A percentile compares a stretch with the other conserved stretches of the same genome.
Conservation (phyloP, 2,329 filamentous ascomycete species). For the Colletotrichum eleusines region DNA sequence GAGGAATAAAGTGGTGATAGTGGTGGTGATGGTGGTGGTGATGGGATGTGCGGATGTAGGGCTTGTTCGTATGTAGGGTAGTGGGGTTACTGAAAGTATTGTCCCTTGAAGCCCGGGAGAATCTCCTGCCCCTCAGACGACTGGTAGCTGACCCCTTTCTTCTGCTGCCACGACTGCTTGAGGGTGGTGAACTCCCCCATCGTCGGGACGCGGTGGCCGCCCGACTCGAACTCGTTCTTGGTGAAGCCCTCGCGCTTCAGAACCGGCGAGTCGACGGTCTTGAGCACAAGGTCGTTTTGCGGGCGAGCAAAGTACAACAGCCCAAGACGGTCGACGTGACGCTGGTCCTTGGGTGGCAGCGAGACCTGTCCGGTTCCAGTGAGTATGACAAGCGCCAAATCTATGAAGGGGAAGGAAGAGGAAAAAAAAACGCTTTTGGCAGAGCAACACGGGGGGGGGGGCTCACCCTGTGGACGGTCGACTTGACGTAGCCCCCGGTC, state of each 20-base stretch:
- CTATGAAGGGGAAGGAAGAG: too few relatives aligned
- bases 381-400: background rate
- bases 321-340: slow-evolving; percentile 61
- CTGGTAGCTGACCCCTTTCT: slow-evolving; percentile 46
- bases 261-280: slow-evolving; percentile 54
- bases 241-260: slow-evolving; percentile 50
- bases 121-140: slow-evolving; percentile 50
- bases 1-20: too few relatives aligned
- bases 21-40: too few relatives aligned
- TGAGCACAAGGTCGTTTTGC: slow-evolving; percentile 54
- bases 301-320: slow-evolving; percentile 64
- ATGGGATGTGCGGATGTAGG: too few relatives aligned
- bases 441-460: too few relatives aligned
- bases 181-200: slow-evolving; percentile 55
- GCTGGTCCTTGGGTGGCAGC: slow-evolving; percentile 55
- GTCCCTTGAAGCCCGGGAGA: slow-evolving; percentile 51
- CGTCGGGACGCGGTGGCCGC: slow-evolving; percentile 47
- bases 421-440: too few relatives aligned
- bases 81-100: slow-evolving; percentile 42
- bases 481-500: slow-evolving; percentile 61
- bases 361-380: slow-evolving; percentile 45
- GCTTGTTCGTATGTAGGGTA: background rate
- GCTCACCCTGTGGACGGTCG: slow-evolving; percentile 54
- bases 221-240: slow-evolving; percentile 54
- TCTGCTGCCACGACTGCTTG: slow-evolving; percentile 55